Conservation (phyloP, 306 rosid genomes). For the Oxytropis ochrocephala region DNA sequence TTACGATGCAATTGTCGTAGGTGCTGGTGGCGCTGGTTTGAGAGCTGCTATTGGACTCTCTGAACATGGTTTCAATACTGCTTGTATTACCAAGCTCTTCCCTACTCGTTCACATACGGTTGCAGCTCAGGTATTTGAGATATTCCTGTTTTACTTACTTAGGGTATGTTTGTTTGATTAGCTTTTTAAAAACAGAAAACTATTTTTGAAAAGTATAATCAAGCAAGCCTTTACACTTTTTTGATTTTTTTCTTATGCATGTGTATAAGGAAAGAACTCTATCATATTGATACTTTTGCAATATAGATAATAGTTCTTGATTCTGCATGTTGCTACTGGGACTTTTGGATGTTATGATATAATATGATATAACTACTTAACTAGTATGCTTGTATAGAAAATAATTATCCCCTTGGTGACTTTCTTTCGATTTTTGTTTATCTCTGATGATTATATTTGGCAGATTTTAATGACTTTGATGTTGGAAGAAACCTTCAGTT, state of each 20-base stretch:
- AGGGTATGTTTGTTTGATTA: too few species aligned
- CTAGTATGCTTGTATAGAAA: not conserved
- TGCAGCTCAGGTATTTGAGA: conserved; percentile 78
- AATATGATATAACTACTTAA: not conserved
- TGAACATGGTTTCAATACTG: conserved; percentile 94
- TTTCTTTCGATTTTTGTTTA: not conserved
- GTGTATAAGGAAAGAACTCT: not conserved
- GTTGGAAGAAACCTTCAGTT: not conserved
- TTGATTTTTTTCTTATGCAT: not conserved
- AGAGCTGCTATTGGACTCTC: conserved; percentile 96
- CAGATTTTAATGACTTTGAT: not conserved
- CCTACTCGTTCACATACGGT: conserved; percentile 99
- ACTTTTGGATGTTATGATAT: not conserved
- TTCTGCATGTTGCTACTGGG: not conserved
- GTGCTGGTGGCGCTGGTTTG: conserved; percentile 96
- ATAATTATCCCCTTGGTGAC: not conserved
- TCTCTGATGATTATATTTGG: not conserved
- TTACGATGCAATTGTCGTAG: conserved; percentile 88
- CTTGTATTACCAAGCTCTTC: conserved; percentile 92
- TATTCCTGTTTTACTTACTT: not conserved
- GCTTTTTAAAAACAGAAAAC: too few species aligned
- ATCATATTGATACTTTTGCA: not conserved
- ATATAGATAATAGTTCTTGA: not conserved
- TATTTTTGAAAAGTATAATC: too few species aligned
- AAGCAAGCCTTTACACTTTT: not conserved